A percentile compares a stretch with the other conserved stretches of the same genome.
Conservation (phyloP, 352 stramenopile species). For the Pythium guiyangense region DNA sequence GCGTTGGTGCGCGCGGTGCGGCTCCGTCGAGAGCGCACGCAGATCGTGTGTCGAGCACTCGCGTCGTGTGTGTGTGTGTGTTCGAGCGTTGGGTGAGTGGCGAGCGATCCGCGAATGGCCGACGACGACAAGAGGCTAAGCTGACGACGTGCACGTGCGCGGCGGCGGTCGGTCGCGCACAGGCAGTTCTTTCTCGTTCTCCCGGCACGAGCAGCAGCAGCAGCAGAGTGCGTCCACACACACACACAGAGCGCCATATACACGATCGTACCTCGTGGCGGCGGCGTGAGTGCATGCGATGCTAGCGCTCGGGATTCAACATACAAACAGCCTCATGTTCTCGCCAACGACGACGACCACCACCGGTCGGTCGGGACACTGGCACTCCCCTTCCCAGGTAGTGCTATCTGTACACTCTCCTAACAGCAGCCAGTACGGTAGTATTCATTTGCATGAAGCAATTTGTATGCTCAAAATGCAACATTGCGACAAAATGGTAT, state of each 20-base stretch:
- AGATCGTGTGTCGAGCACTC: background rate
- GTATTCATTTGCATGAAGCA: no score
- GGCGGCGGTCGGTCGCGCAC: background rate
- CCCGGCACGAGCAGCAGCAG: background rate
- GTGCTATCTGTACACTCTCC: no score
- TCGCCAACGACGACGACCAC: slow-evolving; percentile 9
- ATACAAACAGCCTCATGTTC: slow-evolving; percentile 13
- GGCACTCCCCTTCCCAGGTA: background rate
- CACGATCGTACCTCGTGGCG: background rate
- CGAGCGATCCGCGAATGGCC: background rate
- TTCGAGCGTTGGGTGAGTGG: background rate
- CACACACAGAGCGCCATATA: background rate
- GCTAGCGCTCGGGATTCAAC: slow-evolving; percentile 1
- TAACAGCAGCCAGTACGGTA: background rate
- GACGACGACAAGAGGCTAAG: background rate
- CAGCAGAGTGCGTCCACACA: background rate
- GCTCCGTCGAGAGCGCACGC: no score
- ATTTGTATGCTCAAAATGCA: no score
- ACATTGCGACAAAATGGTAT: background rate
- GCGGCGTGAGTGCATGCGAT: background rate
- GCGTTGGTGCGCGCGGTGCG: no score
- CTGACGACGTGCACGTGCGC: background rate
- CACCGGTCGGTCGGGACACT: slow-evolving; percentile 9
- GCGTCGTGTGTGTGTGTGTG: no score
- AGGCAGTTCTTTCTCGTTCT: background rate